Evolutionary conservation across 2,329 filamentous ascomycete species (phyloP).

Genomic region (Lomentospora prolificans): DNA sequence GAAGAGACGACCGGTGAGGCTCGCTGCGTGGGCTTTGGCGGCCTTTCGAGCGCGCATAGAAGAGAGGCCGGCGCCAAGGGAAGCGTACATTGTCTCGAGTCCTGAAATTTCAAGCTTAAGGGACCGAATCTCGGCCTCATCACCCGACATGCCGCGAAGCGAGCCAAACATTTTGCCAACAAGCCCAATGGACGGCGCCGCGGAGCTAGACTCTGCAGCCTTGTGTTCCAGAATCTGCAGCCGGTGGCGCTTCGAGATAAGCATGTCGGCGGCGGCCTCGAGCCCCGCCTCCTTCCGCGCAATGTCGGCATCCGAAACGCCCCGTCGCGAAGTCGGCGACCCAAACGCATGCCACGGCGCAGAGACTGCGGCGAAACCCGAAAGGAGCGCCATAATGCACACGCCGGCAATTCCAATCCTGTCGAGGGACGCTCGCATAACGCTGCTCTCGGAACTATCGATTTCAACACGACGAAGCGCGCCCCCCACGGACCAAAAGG

Average conservation of each 20-base stretch:
- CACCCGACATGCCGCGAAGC: constrained; percentile 54
- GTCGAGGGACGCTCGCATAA: constrained; percentile 47
- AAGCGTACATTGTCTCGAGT: constrained; percentile 66
- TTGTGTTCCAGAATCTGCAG: constrained; percentile 62
- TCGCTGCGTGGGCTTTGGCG: constrained; percentile 57
- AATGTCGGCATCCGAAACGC: constrained; percentile 65
- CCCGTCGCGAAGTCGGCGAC: constrained; percentile 26
- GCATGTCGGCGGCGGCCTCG: constrained; percentile 70
- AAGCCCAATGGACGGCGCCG: constrained; percentile 40
- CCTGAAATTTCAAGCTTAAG: constrained; percentile 70
- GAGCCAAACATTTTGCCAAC: constrained; percentile 66
- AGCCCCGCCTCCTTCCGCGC: constrained; percentile 69
- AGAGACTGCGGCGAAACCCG: constrained; percentile 81
- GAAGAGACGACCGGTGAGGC: constrained; percentile 54
- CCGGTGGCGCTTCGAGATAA: constrained; percentile 63
- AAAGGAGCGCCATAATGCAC: constrained; percentile 76
- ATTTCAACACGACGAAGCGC: constrained; percentile 19
- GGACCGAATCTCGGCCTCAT: constrained; percentile 47
- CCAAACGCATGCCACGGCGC: constrained; percentile 78
- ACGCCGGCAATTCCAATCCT: constrained; percentile 79
- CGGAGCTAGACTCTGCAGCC: constrained; percentile 25
- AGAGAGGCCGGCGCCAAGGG: constrained; percentile 49
- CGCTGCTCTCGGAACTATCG: constrained; percentile 6
- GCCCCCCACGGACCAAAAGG: constrained; percentile 68
- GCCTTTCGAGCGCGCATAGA: constrained; percentile 50